phyloP scores from a whole-genome alignment of 345 rosid genomes.

The Eucalyptus virginea region DNA sequence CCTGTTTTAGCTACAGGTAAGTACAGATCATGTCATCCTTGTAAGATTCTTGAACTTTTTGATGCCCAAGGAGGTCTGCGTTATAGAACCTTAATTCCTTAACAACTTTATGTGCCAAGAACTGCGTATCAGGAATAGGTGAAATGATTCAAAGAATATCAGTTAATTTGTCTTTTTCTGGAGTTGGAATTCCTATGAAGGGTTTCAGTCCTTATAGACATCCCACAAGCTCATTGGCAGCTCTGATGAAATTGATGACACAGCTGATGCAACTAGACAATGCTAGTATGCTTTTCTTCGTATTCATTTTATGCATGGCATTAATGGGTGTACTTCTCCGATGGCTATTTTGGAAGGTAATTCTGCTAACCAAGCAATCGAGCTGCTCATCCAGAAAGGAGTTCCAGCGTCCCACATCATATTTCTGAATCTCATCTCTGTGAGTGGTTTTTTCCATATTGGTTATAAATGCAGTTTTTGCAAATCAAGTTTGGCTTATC shows the following conservation, averaged over 20 bases:
- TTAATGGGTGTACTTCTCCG: not conserved
- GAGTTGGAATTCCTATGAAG: not conserved
- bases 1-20: conserved; percentile 95
- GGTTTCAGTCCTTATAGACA: not conserved
- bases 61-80: not conserved
- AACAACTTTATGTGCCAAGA: not conserved
- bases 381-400: conserved; percentile 79
- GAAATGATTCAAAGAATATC: not conserved
- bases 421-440: conserved; percentile 90
- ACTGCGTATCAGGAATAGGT: not conserved
- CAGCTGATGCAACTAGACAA: not conserved
- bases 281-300: not conserved
- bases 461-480: not conserved
- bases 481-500: not conserved
- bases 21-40: not conserved
- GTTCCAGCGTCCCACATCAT: conserved; percentile 96
- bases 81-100: not conserved
- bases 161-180: not conserved
- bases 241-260: not conserved
- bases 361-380: conserved; percentile 92
- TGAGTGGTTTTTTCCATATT: conserved; percentile 11
- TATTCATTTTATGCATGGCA: not conserved
- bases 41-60: not conserved
- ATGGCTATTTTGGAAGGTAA: conserved; percentile 41
- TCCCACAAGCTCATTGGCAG: not conserved